A percentile compares a stretch with the other conserved stretches of the same genome.
phyloP scores from a whole-genome alignment of 2,329 filamentous ascomycete genomes.

The Fusarium sp. region DNA sequence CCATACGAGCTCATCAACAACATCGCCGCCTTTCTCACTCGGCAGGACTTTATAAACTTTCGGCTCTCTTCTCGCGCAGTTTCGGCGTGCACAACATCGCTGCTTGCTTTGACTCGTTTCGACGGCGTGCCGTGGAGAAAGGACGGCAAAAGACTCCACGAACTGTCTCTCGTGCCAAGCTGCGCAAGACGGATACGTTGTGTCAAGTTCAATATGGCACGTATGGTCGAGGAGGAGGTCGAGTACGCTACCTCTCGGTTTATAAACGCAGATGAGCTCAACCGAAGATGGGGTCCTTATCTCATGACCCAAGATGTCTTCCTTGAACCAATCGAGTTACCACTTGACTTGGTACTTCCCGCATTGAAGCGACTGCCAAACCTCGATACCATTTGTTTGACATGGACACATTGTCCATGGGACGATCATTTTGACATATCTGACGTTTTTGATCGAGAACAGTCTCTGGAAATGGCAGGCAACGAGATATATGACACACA shows the following conservation, averaged over 20 bases:
- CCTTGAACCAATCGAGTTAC: conserved; percentile 7
- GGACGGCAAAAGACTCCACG: conserved; percentile 59
- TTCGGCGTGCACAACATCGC: conserved; percentile 6
- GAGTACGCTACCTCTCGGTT: conserved; percentile 2
- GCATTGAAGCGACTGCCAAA: conserved; percentile 34
- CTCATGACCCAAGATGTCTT: conserved; percentile 20
- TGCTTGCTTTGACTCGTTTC: conserved; percentile 52
- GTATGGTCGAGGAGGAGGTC: conserved; percentile 20
- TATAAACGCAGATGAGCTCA: conserved; percentile 1
- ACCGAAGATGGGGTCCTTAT: conserved; percentile 14
- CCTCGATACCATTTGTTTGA: conserved; percentile 41
- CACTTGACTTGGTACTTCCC: conserved; percentile 24
- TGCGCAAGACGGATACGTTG: conserved; percentile 58
- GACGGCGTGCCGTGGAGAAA: conserved; percentile 59
- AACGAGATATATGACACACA: conserved; percentile 33
- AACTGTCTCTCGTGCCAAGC: conserved; percentile 58
- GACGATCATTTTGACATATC: conserved; percentile 1
- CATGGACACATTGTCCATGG: conserved; percentile 46
- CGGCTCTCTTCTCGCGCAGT: conserved; percentile 49
- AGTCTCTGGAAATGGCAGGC: conserved; percentile 33
- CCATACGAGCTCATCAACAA: conserved; percentile 58
- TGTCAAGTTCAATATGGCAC: conserved; percentile 59
- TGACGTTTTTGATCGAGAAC: conserved; percentile 28
- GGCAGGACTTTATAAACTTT: conserved; percentile 55
- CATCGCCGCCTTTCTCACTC: conserved; percentile 58